Conservation (phyloP, 2,329 filamentous ascomycete species). For the Myriosclerotinia duriaeana region DNA sequence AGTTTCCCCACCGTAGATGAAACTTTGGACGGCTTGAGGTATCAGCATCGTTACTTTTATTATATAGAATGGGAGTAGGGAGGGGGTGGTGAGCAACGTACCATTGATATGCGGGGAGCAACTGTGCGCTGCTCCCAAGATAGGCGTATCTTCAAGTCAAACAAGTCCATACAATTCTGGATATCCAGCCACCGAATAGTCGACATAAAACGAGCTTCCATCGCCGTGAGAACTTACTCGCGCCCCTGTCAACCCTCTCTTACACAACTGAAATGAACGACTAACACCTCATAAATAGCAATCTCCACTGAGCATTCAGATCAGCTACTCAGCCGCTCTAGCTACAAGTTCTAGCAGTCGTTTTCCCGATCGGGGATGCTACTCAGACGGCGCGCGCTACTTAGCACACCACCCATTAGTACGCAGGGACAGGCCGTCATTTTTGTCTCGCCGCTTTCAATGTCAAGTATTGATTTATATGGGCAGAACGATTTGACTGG, state of each 20-base stretch:
- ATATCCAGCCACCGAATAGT: conserved; percentile 11
- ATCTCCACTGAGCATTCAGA: conserved; percentile 3
- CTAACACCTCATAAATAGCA: conserved; percentile 15
- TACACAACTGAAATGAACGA: conserved; percentile 2
- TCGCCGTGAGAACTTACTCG: conserved; percentile 19
- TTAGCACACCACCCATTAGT: not conserved
- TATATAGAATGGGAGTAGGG: not conserved
- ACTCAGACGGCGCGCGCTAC: conserved; percentile 1
- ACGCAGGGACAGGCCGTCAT: not conserved
- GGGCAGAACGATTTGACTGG: too few relatives aligned
- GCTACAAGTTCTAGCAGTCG: conserved; percentile 10
- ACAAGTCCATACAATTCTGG: conserved; percentile 15
- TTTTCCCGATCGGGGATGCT: conserved; percentile 1
- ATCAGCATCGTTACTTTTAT: not conserved
- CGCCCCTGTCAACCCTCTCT: conserved; percentile 15
- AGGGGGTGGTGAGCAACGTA: not conserved
- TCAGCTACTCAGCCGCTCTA: conserved; percentile 16
- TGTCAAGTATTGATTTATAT: too few relatives aligned
- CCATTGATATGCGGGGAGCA: conserved; percentile 13
- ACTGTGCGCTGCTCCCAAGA: conserved; percentile 14
- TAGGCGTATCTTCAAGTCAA: conserved; percentile 14
- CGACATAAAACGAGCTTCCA: conserved; percentile 6
- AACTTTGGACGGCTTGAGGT: conserved; percentile 6
- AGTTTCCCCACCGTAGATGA: conserved; percentile 10
- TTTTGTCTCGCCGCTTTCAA: too few relatives aligned